Percentiles rank a stretch among this genome's conserved stretches.
These are phyloP conservation scores for Metschnikowia gruessii DNA, from an alignment of 805 yeast genomes.

Conservation along the genomic window DNA sequence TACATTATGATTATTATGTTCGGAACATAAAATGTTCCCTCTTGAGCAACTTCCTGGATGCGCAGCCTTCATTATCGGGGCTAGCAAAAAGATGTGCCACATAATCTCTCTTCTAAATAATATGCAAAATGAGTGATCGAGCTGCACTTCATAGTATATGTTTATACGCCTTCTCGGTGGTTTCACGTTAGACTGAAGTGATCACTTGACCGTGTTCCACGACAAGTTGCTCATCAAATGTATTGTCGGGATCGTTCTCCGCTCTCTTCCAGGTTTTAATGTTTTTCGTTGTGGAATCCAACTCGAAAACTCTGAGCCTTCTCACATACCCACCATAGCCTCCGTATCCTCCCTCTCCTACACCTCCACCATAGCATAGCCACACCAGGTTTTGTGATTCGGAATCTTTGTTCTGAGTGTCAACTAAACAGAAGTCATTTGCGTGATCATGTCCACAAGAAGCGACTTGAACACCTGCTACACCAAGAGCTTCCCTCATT, in stretches of 20 bases:
- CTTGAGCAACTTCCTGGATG: no score
- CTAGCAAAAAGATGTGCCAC: no score
- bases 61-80: no score
- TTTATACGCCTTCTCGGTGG: no score
- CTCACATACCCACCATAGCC: slow-evolving; percentile 89
- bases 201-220: slow-evolving; percentile 19
- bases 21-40: no score
- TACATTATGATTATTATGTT: no score
- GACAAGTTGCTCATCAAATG: slow-evolving; percentile 50
- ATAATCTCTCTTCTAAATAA: background rate
- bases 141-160: no score
- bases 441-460: slow-evolving; percentile 95
- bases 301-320: slow-evolving; percentile 67
- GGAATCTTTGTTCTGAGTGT: slow-evolving; percentile 32
- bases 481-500: slow-evolving; percentile 54
- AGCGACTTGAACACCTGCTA: slow-evolving; percentile 70
- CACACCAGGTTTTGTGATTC: slow-evolving; percentile 48
- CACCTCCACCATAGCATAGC: slow-evolving; percentile 93
- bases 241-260: slow-evolving; percentile 49
- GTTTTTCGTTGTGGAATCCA: slow-evolving; percentile 49
- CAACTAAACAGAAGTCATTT: slow-evolving; percentile 81
- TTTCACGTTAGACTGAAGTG: background rate
- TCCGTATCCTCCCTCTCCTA: slow-evolving; percentile 95
- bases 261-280: slow-evolving; percentile 73
- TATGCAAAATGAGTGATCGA: background rate